Conservation (phyloP, 1,139 yeast species). For the Blastobotrys serpentis region DNA sequence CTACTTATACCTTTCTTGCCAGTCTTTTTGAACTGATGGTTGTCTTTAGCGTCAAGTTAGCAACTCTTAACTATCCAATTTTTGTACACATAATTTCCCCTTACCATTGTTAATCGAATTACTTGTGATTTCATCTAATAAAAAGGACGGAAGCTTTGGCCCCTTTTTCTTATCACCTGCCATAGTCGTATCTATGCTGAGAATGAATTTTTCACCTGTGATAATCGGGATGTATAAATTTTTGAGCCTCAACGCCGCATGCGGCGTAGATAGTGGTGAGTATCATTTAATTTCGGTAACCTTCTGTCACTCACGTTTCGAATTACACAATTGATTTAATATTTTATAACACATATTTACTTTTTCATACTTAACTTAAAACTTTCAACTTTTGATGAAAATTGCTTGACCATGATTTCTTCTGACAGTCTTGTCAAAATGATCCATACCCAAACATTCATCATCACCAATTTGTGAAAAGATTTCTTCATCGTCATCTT, state of each 20-base stretch:
- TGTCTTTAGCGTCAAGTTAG: no score
- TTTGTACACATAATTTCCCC: no score
- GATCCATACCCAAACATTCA: conserved; percentile 73
- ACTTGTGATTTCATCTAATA: conserved; percentile 61
- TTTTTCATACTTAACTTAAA: not conserved
- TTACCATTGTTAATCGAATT: conserved; percentile 46
- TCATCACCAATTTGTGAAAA: conserved; percentile 54
- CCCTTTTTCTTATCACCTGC: conserved; percentile 19
- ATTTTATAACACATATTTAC: conserved; percentile 1
- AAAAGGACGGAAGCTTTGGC: conserved; percentile 61
- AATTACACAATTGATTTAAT: not conserved
- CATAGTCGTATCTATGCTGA: not conserved
- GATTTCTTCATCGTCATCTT: conserved; percentile 44
- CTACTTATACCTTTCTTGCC: conserved; percentile 41
- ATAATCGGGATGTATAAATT: no score
- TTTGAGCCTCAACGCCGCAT: not conserved
- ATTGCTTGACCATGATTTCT: conserved; percentile 50
- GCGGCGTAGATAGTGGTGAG: no score
- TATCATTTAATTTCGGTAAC: no score
- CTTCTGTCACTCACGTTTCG: not conserved
- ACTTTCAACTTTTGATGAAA: conserved; percentile 42
- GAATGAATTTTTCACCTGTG: not conserved
- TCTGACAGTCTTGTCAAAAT: conserved; percentile 63
- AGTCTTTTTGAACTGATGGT: conserved; percentile 35
- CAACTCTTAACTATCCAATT: no score